Evolutionary conservation across 345 rosid species (phyloP), one percentile per base, ranked within the genome.

Genomic region (Acer yangbiense): DNA sequence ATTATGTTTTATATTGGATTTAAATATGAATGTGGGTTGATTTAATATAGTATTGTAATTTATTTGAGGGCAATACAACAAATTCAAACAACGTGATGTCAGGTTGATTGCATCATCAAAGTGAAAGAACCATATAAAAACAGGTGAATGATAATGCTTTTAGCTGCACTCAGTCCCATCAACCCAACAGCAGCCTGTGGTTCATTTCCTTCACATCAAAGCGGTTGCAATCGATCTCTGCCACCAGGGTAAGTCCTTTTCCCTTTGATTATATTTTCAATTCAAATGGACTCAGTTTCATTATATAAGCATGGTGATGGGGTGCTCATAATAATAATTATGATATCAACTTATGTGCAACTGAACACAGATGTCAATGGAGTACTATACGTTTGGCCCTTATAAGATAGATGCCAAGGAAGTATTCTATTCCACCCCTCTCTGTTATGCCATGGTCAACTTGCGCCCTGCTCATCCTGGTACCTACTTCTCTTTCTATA

Each of bases 391-490:
- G 10, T 92, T 95, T 69, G 98, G 99, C 0, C 93, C 95, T 8
- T 89, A 92, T 86, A 84, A 85, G 70, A 91, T 95, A 57, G 90
- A 89, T 63, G 79, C 87, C 2, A 85, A 85, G 85, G 95, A 93
- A 85, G 94, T 95, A 32, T 95, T 95, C 82, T 93, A 90, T 85
- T 25, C 91, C 69, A 89, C 93, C 23, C 67, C 79, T 20, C 86
- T 89, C 67, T 95, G 98, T 69, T 95, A 78, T 69, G 99, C 97
- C 41, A 73, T 92, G 87, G 98, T 95, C 85, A 95, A 95, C 81
- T 88, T 92, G 79, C 97, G 97, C 18, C 99, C 98, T 39, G 83
- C 92, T 76, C 79, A 88, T 84, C 96, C 93, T 75, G 98, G 98
- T 93, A 79, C n/a, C 98, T 93, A 79, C 32, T 71, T 78, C 46